A percentile compares a stretch with the other conserved stretches of the same genome.
Conservation (phyloP, 148 eudicot genomes). For the Silene latifolia region DNA sequence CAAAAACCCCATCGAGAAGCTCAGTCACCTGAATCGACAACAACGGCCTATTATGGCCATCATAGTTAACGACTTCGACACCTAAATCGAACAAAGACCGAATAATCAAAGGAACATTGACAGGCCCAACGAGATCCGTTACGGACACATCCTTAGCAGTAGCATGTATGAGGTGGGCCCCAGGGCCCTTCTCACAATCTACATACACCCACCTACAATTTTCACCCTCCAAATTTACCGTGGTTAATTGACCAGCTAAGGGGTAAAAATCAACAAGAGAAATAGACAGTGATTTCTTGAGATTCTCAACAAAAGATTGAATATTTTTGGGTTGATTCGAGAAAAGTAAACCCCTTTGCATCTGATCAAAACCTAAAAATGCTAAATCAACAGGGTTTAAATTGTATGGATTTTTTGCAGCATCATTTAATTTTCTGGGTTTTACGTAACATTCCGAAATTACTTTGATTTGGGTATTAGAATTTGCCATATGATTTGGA, state of each 20-base stretch:
- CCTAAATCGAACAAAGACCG: slow-evolving; percentile 34
- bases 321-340: slow-evolving; percentile 7
- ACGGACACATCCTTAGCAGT: slow-evolving; percentile 17
- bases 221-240: not conserved
- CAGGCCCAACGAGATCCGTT: slow-evolving; percentile 21
- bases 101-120: slow-evolving; percentile 24
- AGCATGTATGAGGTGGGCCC: slow-evolving; percentile 40
- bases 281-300: slow-evolving; percentile 15
- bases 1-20: slow-evolving; percentile 21
- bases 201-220: slow-evolving; percentile 10
- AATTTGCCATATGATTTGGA: no score
- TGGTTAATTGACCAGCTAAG: slow-evolving; percentile 19
- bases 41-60: slow-evolving; percentile 45
- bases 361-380: slow-evolving; percentile 2
- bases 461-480: not conserved
- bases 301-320: not conserved
- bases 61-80: slow-evolving; percentile 30
- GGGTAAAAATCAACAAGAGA: slow-evolving; percentile 19
- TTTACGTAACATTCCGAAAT: slow-evolving; percentile 21
- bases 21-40: slow-evolving; percentile 46
- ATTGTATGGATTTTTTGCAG: slow-evolving; percentile 1
- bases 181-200: slow-evolving; percentile 38
- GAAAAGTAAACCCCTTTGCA: slow-evolving; percentile 24
- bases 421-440: slow-evolving; percentile 1
- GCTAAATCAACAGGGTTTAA: slow-evolving; percentile 9